Conservation (phyloP, 176 grass and related monocot species). For the Oryza longistaminata region DNA sequence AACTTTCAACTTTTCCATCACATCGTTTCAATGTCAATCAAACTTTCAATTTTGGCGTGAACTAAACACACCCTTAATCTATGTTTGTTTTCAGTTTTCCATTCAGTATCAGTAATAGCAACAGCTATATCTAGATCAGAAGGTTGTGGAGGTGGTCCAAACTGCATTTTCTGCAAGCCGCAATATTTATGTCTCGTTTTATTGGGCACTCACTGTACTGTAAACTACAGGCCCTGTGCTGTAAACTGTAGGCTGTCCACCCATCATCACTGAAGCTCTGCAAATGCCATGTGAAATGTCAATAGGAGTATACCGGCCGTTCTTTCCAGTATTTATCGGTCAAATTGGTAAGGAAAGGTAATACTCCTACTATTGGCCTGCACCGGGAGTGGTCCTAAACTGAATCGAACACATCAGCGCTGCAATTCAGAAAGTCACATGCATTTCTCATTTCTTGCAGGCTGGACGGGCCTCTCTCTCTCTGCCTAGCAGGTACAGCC, state of each 20-base stretch:
- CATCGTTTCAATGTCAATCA: too few species aligned
- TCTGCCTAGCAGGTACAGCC: neutral
- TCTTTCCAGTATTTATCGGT: neutral
- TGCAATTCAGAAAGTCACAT: conserved; percentile 28
- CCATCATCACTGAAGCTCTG: neutral
- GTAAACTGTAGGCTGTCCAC: neutral
- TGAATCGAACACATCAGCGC: neutral
- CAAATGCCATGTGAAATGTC: neutral
- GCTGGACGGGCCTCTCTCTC: neutral
- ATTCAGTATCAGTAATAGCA: neutral
- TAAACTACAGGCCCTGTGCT: neutral
- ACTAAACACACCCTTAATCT: too few species aligned
- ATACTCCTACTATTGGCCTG: neutral
- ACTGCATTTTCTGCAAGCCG: neutral
- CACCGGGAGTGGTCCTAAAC: neutral
- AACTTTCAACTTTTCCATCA: too few species aligned
- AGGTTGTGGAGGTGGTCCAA: neutral
- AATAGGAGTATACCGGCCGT: neutral
- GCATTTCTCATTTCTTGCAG: conserved; percentile 16
- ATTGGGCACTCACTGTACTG: neutral
- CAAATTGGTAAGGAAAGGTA: neutral
- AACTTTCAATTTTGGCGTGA: too few species aligned
- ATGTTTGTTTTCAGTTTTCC: neutral
- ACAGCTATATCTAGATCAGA: neutral
- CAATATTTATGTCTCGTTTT: neutral